Evolutionary conservation across 169 alveolate genomes (phyloP).

Genomic region (Amoebophrya sp.): DNA sequence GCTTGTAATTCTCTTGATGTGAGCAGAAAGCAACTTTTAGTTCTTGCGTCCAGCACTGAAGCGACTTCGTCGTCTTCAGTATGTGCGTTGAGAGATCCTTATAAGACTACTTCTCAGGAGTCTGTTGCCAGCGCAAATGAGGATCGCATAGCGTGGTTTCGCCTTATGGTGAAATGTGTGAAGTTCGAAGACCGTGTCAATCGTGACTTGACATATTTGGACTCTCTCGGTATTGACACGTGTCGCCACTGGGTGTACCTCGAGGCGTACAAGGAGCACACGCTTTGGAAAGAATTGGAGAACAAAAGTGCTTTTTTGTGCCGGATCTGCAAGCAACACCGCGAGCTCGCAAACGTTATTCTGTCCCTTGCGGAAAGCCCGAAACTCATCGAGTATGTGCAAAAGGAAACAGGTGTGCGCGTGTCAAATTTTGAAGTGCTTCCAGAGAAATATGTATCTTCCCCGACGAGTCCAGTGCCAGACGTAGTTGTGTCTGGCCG

Average conservation of each 20-base stretch:
- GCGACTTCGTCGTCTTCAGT: too few relatives aligned
- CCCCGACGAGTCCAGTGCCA: too few relatives aligned
- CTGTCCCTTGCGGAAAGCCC: background rate
- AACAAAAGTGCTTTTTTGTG: background rate
- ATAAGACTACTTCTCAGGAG: background rate
- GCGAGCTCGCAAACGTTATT: background rate
- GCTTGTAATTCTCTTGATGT: too few relatives aligned
- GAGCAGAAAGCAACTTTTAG: too few relatives aligned
- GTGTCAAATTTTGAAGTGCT: background rate
- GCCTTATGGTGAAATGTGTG: background rate
- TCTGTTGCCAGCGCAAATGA: background rate
- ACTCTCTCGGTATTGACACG: background rate
- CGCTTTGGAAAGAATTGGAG: background rate
- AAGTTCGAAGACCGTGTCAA: background rate
- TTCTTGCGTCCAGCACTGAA: too few relatives aligned
- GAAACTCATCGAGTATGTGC: background rate
- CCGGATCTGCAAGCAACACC: conserved; percentile 7
- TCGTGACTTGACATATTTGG: background rate
- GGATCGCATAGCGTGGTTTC: background rate
- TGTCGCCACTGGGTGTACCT: background rate
- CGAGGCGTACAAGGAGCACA: background rate
- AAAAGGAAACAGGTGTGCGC: background rate
- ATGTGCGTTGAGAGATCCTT: too few relatives aligned
- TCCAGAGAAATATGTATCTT: too few relatives aligned
- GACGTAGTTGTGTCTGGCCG: too few relatives aligned